These are phyloP conservation scores for Diaporthe capsici DNA, from an alignment of 2,329 filamentous ascomycete genomes.

Conservation along the genomic window DNA sequence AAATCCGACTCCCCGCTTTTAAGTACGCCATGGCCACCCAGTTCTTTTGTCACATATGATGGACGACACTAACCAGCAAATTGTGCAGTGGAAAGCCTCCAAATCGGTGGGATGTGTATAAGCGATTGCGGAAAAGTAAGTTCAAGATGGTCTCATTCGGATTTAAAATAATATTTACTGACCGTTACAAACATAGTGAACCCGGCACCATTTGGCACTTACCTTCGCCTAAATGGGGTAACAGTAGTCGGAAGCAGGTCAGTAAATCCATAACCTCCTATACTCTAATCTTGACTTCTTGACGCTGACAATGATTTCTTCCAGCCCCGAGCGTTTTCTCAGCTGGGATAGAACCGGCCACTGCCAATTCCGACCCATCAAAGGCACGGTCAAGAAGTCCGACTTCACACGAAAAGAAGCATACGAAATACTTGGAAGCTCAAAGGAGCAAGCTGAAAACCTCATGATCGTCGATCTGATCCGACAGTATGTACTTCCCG, in stretches of 20 bases:
- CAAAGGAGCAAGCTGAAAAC: conserved; percentile 9
- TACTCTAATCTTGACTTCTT: not conserved
- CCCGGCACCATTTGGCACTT: not conserved
- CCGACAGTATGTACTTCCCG: not conserved
- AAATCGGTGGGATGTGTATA: not conserved
- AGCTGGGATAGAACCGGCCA: conserved; percentile 6
- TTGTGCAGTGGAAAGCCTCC: not conserved
- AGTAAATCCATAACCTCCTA: not conserved
- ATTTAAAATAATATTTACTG: no score
- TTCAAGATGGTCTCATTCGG: not conserved
- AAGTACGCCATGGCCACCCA: not conserved
- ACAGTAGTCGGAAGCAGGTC: conserved; percentile 5
- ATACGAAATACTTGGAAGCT: conserved; percentile 4
- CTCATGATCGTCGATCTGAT: conserved; percentile 12
- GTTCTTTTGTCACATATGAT: not conserved
- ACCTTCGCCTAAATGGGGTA: not conserved
- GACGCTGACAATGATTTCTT: not conserved
- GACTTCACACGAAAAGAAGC: conserved; percentile 5
- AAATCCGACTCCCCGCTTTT: not conserved
- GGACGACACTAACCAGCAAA: not conserved
- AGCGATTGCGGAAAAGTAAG: not conserved
- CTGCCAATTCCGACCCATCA: conserved; percentile 3
- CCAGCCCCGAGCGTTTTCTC: not conserved
- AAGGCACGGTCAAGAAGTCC: conserved; percentile 1
- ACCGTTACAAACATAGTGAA: not conserved